Evolutionary conservation across 345 rosid genomes (phyloP), one percentile per base, ranked within the genome.

Genomic region (Hibiscus syriacus): DNA sequence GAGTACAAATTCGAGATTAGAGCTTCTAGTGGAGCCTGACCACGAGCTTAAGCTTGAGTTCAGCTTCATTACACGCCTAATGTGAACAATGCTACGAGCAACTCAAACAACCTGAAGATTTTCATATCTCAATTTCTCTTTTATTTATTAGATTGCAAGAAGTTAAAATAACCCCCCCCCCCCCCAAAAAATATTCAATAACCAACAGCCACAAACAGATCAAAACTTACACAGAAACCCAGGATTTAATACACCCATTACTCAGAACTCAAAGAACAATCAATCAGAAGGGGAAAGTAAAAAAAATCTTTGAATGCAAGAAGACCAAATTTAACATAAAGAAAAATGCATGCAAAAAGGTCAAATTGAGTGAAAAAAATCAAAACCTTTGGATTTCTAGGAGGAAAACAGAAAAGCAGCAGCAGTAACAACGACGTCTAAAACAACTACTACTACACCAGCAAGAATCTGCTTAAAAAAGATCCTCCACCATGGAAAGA

Each of bases 391-490:
- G 41, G 88, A 79, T 55, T 90, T 92, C 68, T 72, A 86, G 72
- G 86, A 77, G 70, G 87, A 85, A 20, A 82, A 72, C 32, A 82
- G 82, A 56, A 75, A 90, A 54, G 81, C 80, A 69, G 84, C 90
- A 55, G 86, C 96, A 11, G 81, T 62, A 55, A 82, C 65, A 55
- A 76, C 68, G 64, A 76, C 68, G 62, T 94, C 96, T 65, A 87
- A 56, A 64, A 89, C 52, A 71, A 97, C 98, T 2, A 89, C 97
- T 39, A 73, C 90, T 49, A 84, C 84, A 38, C 90, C 98, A 56
- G 75, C 74, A 39, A 90, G 87, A 75, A 90, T 76, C 83, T 93
- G 90, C n/a, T n/a, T n/a, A n/a, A n/a, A n/a, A n/a, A n/a, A n/a
- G n/a, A n/a, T n/a, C n/a, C n/a, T n/a, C n/a, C n/a, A n/a, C n/a